These are phyloP conservation scores for Fusarium sulawesiense DNA, from an alignment of 2,329 filamentous ascomycete species.

Conservation along the genomic window DNA sequence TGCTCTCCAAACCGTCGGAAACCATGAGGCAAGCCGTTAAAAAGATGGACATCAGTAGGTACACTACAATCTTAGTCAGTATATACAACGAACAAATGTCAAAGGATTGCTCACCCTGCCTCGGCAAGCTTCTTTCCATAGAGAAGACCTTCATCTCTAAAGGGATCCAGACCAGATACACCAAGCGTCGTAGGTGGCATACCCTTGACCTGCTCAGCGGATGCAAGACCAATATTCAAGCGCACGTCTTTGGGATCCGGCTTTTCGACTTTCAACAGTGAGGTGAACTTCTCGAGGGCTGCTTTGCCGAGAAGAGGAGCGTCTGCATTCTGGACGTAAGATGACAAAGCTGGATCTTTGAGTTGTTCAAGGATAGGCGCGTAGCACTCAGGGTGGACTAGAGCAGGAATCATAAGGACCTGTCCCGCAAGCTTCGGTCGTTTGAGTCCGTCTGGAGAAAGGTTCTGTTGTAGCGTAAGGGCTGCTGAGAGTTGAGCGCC, in stretches of 20 bases:
- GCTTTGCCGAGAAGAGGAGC: conserved; percentile 55
- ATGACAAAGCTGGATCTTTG: conserved; percentile 55
- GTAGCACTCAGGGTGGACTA: conserved; percentile 47
- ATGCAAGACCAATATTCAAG: conserved; percentile 51
- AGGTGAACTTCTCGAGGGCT: conserved; percentile 31
- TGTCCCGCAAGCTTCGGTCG: conserved; percentile 59
- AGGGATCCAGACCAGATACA: conserved; percentile 59
- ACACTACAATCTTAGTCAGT: conserved; percentile 50
- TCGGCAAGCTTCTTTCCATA: conserved; percentile 58
- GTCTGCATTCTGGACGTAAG: conserved; percentile 57
- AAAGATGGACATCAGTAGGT: conserved; percentile 60
- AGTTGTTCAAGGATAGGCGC: conserved; percentile 50
- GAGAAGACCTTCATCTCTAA: conserved; percentile 61
- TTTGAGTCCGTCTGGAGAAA: conserved; percentile 29
- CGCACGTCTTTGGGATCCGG: conserved; percentile 47
- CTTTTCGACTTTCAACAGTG: conserved; percentile 43
- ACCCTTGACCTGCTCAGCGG: conserved; percentile 51
- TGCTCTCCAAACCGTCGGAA: conserved; percentile 56
- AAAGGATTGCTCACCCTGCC: conserved; percentile 50
- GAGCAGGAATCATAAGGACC: conserved; percentile 61
- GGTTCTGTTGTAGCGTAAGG: conserved; percentile 54
- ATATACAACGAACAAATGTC: too few species aligned
- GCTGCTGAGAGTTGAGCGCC: conserved; percentile 58
- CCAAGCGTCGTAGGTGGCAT: conserved; percentile 59
- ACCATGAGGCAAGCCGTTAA: conserved; percentile 65